Evolutionary conservation across 257 asterid species (phyloP), one percentile per base, ranked within the genome.

Genomic region (Nicotiana attenuata): DNA sequence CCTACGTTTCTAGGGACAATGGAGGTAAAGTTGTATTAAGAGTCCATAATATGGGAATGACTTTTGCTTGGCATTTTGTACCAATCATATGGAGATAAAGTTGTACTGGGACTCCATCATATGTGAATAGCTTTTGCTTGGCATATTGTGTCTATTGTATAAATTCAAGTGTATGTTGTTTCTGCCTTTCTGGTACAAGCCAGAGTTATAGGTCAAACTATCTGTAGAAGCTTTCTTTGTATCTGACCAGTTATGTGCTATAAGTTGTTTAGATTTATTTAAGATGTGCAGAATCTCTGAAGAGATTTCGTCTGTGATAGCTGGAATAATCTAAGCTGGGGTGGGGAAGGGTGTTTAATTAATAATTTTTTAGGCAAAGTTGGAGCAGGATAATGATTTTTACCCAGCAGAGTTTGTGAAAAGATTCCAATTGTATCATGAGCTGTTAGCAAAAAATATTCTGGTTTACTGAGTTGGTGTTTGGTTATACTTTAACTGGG

Each of bases 291-390:
- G 63, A 50, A 50, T 75, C 33, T 75, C 63, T 16, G 61, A 50
- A 75, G 63, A 75, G 24, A 73, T 73, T 73, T 50, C 41, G 3
- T 50, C 17, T 50, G 24, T 24, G 24, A 50, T 47, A 47, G 79
- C 26, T 75, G 45, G 79, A 75, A 75, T 71, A 71, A 22, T 50
- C 79, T 50, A 38, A 35, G 77, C n/a, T 75, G 41, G 63, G 59
- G 13, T 20, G 60, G 78, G 20, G 7, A 31, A 31, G 65, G 41
- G 63, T 3, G 45, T 50, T 75, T 24, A 7, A 15, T 3, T 75
- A 41, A 8, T 41, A 8, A 7, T 73, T 28, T 65, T 15, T 60
- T 57, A 3, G 31, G 11, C 26, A 61, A 47, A 75, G 79, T 50
- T 71, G 60, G n/a, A 45, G 15, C 41, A 22, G 79, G 63, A 50